Evolutionary conservation across 805 yeast species (phyloP).

Genomic region (Candida vaughaniae): DNA sequence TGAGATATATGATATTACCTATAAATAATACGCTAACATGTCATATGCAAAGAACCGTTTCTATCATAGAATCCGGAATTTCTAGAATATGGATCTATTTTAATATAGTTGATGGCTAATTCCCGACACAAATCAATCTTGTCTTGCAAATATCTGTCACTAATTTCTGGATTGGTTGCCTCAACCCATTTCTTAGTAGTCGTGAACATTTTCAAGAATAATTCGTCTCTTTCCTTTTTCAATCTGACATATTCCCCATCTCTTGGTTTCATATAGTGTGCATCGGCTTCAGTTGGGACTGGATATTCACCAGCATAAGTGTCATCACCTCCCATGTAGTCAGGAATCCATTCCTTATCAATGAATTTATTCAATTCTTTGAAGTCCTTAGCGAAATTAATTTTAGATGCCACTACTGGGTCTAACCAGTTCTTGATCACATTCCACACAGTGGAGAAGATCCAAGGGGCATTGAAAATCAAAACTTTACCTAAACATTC

Average conservation of each 20-base stretch:
- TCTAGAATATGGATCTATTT: constrained; percentile 79
- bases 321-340: constrained; percentile 73
- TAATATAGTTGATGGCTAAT: constrained; percentile 61
- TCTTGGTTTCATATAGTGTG: constrained; percentile 30
- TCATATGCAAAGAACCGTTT: constrained; percentile 41
- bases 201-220: constrained; percentile 55
- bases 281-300: constrained; percentile 55
- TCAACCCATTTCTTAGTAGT: constrained; percentile 81
- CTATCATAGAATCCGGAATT: constrained; percentile 79
- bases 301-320: constrained; percentile 65
- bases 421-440: constrained; percentile 92
- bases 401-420: constrained; percentile 92
- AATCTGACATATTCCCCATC: constrained; percentile 35
- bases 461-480: constrained; percentile 96
- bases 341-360: constrained; percentile 59
- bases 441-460: constrained; percentile 92
- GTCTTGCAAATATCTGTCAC: constrained; percentile 49
- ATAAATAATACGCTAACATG: no score
- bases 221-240: constrained; percentile 50
- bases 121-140: constrained; percentile 52
- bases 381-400: constrained; percentile 71
- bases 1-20: no score
- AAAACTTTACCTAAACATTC: constrained; percentile 83
- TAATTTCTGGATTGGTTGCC: constrained; percentile 50
- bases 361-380: constrained; percentile 69